Evolutionary conservation across 805 yeast genomes (phyloP).

Genomic region (Monosporozyma aerobia): DNA sequence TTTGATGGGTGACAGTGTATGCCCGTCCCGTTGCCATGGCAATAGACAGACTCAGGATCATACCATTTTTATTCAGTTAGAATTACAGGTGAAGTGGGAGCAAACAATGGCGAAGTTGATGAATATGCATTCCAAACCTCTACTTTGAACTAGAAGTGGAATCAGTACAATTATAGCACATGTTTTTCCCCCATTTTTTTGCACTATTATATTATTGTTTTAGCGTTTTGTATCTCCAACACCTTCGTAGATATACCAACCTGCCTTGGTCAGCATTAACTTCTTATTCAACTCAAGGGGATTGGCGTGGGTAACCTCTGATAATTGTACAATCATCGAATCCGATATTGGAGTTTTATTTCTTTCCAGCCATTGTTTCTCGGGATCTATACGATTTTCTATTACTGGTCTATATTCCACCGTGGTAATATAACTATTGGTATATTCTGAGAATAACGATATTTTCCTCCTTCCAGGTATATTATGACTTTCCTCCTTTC

Average conservation of each 20-base stretch:
- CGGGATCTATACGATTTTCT: not conserved
- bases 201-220: too few relatives aligned
- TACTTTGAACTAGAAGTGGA: too few relatives aligned
- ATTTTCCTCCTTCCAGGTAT: not conserved
- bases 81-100: too few relatives aligned
- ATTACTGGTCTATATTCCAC: not conserved
- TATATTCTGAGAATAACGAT: conserved; percentile 9
- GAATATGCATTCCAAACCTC: too few relatives aligned
- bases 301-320: not conserved
- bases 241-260: not conserved
- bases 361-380: not conserved
- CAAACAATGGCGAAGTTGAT: too few relatives aligned
- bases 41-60: too few relatives aligned
- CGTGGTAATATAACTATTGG: conserved; percentile 7
- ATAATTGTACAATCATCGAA: not conserved
- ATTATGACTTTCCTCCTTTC: not conserved
- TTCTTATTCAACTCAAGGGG: not conserved
- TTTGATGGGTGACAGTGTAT: too few relatives aligned
- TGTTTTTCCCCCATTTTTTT: too few relatives aligned
- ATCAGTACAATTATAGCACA: too few relatives aligned
- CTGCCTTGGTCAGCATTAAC: not conserved
- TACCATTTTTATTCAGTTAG: too few relatives aligned
- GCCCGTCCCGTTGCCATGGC: too few relatives aligned
- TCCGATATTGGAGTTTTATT: not conserved
- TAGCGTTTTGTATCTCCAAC: not conserved